Evolutionary conservation across 139 green algal species (phyloP), one percentile per base, ranked within the genome.

Genomic region (Microglena sp.): DNA sequence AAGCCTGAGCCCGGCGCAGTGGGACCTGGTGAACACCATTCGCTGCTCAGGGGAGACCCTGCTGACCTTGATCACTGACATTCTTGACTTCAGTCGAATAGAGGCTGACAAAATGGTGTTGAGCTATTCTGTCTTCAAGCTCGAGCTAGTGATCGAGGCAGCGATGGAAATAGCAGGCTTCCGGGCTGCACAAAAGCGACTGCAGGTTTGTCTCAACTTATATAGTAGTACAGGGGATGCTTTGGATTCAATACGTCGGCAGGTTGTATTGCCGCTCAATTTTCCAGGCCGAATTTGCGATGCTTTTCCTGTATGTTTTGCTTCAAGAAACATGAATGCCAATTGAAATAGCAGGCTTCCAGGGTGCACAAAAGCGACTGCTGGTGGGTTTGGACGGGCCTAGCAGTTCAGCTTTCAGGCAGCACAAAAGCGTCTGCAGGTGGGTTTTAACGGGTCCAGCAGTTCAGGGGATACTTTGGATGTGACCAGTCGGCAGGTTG

Each of bases 31-130:
- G 7, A 67, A 67, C 60, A 67, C 60, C 6, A 58, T 67, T 33
- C 71, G 71, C n/a, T 88, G 82, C 67, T 84, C 63, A 28, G 87
- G 88, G 0, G 84, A 95, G 69, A 89, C 89, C 4, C 77, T 96
- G 46, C 74, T 95, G 6, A 89, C 77, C 2, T 80, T 96, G 21
- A 91, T 96, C 64, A 91, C 83, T 8, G 90, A 96, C 73, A 93
- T 96, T 62, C 75, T 96, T 45, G 90, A 96, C 73, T 92, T 96
- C 40, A 80, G 11, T 0, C 84, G 89, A 61, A 90, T 96, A 33
- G 89, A 96, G 68, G 83, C 84, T 21, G 82, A 89, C 46, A 92
- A 94, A 68, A 78, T 94, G 69, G 76, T 85, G 33, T 67, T 95
- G 6, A 50, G 53, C 21, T 22, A 50, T 22, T 28, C 33, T 5